Base-by-base conservation (phyloP, 345 rosid genomes). In the Bretschneidera sinensis region DNA sequence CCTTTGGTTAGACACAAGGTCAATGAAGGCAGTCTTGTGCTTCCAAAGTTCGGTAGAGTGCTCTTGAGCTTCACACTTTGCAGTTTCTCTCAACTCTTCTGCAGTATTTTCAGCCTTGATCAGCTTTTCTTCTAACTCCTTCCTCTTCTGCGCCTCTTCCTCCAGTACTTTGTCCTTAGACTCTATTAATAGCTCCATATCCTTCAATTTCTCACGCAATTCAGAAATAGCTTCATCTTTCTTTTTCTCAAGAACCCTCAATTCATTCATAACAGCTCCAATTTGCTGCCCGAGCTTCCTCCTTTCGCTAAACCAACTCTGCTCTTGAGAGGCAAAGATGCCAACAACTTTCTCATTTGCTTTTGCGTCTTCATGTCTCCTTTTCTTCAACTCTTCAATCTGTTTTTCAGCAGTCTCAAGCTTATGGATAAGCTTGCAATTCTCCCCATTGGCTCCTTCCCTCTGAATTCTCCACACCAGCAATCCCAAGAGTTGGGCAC, bases 341-440 rank as follows among this genome's bases (percentile, higher is more conserved):
- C 95, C 57, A 24, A 88, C 96, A 55, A 86, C 97, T 62, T 88
- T 94, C 86, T 94, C 99, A 54, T 90, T 94, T 10, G 97, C 99
- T 68, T 76, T 90, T 6, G 92, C 97, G 59, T 88, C 97, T 77
- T 85, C 95, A 0, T 61, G 79, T 60, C 97, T 82, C 51, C 70
- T 58, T 70, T 81, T 80, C 83, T 80, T 83, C 60, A 90, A 59
- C 77, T 74, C 86, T 49, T 62, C 73, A 17, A 88, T 83, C 80
- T 79, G 87, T 48, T 64, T 71, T 60, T 80, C 81, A n/a, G 86
- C 83, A 19, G 53, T 65, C 73, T 79, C 77, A 13, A 89, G 84
- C 71, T 79, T 78, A 48, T 52, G 72, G 17, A 71, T 70, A 66
- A 88, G 82, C 66, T 75, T 67, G 15, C 9, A 9, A 47, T 61